Base-by-base conservation (phyloP, 768 basidiomycete species). In the Obba rivulosa region DNA sequence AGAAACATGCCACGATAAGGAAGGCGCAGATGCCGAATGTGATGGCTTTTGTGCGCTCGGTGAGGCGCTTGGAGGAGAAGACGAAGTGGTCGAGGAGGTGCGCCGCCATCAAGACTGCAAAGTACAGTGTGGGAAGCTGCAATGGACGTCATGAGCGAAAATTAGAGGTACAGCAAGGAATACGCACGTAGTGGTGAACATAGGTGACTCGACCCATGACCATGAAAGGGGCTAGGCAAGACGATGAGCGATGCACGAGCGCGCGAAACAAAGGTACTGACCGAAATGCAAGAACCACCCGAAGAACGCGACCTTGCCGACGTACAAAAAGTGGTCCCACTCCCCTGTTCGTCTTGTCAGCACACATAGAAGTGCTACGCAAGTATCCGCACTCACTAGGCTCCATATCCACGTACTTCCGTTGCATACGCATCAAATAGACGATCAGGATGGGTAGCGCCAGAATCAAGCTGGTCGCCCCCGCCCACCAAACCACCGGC, bases 151-250 rank as follows among this genome's bases (percentile, higher is more conserved):
- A 22, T 34, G 45, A 35, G 23, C 34, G 25, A 31, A 43, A 11
- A 3, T 5, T 31, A 18, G 20, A 9, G 56, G 51, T 13, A 3
- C 4, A 28, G 2, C 14, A 41, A 14, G 4, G 14, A 34, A 36
- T 7, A 78, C 88, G 55, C 57, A 94, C 91, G 63, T 95, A 97
- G 73, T 96, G 93, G 66, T 98, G 95, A 22, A 98, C 70, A 58
- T 97, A 97, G 24, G 93, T 96, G 3, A 93, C 90, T 50, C 93
- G 90, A 18, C 91, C 94, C 96, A 99, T 99, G 70, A 97, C 83
- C 56, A 97, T 70, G 83, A 97, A 99, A 1, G 95, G 95, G 20
- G 86, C 94, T 96, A 57, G 9, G 55, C 43, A 11, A 39, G 28
- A 57, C 24, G 46, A 34, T 48, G 21, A 43, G 28, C 43, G 22